Conservation (phyloP, 2,329 filamentous ascomycete genomes). For the Colletotrichum navitas region DNA sequence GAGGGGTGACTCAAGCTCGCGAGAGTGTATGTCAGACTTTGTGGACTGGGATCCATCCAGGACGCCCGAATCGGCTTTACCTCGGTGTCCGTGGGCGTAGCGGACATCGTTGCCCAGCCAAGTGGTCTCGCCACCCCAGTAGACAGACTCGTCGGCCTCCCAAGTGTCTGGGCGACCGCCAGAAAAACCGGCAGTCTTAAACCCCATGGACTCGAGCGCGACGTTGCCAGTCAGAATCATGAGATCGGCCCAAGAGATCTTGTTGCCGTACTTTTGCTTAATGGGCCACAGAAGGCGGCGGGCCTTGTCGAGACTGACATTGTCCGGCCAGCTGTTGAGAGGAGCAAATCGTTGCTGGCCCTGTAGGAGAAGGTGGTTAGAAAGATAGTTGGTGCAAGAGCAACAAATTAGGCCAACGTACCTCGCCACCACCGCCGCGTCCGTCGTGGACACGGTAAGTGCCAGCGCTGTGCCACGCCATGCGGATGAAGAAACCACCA, state of each 20-base stretch:
- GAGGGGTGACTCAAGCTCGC: constrained; percentile 76
- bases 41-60: constrained; percentile 50
- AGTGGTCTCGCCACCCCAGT: constrained; percentile 82
- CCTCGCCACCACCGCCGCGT: constrained; percentile 77
- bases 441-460: constrained; percentile 82
- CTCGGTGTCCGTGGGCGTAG: constrained; percentile 62
- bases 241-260: constrained; percentile 85
- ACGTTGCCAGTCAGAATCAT: constrained; percentile 80
- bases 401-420: constrained; percentile 19
- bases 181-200: constrained; percentile 79
- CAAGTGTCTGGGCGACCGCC: constrained; percentile 79
- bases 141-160: constrained; percentile 81
- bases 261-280: constrained; percentile 87
- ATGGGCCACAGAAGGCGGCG: constrained; percentile 80
- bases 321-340: constrained; percentile 86
- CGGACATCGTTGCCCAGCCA: constrained; percentile 82
- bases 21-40: constrained; percentile 65
- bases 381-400: background rate
- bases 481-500: constrained; percentile 81
- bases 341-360: constrained; percentile 85
- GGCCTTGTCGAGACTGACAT: constrained; percentile 83
- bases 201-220: constrained; percentile 81
- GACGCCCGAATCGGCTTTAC: constrained; percentile 52
- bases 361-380: constrained; percentile 36
- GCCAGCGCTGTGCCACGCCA: constrained; percentile 85